A percentile compares a stretch with the other conserved stretches of the same genome.
Conservation (phyloP, 108 stramenopile species). For the Nitzschia putrida region DNA sequence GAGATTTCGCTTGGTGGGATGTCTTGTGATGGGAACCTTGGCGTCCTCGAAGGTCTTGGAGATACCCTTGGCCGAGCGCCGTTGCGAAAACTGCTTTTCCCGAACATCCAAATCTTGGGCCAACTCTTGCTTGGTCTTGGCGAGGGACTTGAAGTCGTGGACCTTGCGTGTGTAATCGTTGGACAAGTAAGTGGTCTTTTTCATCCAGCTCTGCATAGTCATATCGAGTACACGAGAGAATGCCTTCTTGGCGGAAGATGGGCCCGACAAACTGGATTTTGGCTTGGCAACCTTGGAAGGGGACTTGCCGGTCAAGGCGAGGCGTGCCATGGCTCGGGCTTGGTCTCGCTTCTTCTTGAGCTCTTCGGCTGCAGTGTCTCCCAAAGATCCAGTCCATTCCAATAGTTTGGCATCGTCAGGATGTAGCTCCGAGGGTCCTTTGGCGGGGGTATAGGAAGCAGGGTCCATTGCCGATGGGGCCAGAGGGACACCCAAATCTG, state of each 20-base stretch:
- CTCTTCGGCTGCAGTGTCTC: conserved; percentile 74
- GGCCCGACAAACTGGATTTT: conserved; percentile 11
- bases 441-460: conserved; percentile 43
- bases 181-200: conserved; percentile 85
- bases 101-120: conserved; percentile 50
- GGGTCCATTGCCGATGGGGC: conserved; percentile 85
- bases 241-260: conserved; percentile 36
- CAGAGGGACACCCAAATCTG: conserved; percentile 73
- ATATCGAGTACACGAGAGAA: conserved; percentile 84
- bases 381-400: conserved; percentile 78
- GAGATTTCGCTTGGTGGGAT: conserved; percentile 69
- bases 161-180: conserved; percentile 78
- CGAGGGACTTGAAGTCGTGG: conserved; percentile 84
- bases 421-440: conserved; percentile 36
- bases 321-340: conserved; percentile 67
- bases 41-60: conserved; percentile 41
- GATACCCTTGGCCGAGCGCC: conserved; percentile 43
- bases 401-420: conserved; percentile 75
- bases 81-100: conserved; percentile 40
- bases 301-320: conserved; percentile 59
- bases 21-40: conserved; percentile 16
- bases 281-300: conserved; percentile 25
- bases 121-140: conserved; percentile 61
- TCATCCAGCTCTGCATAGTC: conserved; percentile 80
- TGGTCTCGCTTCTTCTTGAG: conserved; percentile 60